These are phyloP conservation scores for Colletotrichum noveboracense DNA, from an alignment of 2,329 filamentous ascomycete species.

Conservation along the genomic window DNA sequence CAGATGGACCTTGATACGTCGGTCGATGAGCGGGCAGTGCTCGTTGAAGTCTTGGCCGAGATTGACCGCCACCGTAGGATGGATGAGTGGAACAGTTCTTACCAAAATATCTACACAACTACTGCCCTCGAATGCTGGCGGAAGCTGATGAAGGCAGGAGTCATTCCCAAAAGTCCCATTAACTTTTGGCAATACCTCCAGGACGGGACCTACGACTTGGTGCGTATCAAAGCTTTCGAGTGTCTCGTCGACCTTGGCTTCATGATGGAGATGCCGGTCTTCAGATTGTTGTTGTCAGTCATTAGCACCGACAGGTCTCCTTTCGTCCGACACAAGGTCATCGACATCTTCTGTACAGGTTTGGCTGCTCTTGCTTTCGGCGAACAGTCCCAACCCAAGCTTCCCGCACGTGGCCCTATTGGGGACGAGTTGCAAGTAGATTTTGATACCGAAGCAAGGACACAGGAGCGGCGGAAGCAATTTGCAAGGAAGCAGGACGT, in stretches of 20 bases:
- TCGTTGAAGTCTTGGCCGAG: conserved; percentile 61
- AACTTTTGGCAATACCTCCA: conserved; percentile 70
- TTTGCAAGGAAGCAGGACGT: conserved; percentile 70
- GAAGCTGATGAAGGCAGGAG: conserved; percentile 66
- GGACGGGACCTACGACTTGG: conserved; percentile 66
- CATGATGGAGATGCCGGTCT: conserved; percentile 58
- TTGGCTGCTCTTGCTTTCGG: conserved; percentile 70
- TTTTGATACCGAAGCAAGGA: conserved; percentile 43
- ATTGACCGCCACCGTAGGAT: conserved; percentile 71
- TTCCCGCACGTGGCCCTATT: neutral
- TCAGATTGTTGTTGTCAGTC: conserved; percentile 61
- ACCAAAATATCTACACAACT: conserved; percentile 70
- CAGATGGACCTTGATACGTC: conserved; percentile 40
- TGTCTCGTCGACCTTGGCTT: conserved; percentile 68
- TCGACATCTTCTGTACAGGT: conserved; percentile 63
- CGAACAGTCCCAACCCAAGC: conserved; percentile 54
- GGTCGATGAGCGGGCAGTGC: conserved; percentile 50
- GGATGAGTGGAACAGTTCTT: conserved; percentile 72
- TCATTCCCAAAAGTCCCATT: conserved; percentile 58
- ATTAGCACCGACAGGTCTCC: conserved; percentile 69
- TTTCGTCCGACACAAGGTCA: conserved; percentile 64
- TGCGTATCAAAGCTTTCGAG: conserved; percentile 71
- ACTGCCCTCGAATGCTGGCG: conserved; percentile 67
- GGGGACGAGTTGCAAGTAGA: conserved; percentile 41
- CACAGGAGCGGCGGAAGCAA: conserved; percentile 66